A percentile compares a stretch with the other conserved stretches of the same genome.
phyloP scores from a whole-genome alignment of 441 rosid species.

The Corymbia calophylla region DNA sequence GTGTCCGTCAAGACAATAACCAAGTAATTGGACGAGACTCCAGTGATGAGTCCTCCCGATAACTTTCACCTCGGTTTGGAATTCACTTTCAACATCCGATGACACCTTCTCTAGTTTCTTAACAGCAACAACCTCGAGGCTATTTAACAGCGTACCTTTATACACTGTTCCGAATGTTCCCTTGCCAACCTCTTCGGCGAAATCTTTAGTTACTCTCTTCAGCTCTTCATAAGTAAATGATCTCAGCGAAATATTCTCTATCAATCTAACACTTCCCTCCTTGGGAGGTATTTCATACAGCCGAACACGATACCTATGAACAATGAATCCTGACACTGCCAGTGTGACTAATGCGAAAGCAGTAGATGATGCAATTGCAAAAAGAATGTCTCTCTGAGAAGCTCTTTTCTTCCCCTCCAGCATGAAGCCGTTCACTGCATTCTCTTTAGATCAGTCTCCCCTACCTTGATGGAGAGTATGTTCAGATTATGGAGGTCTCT shows the following conservation, averaged over 20 bases:
- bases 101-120: neutral
- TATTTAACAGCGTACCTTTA: constrained; percentile 12
- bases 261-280: neutral
- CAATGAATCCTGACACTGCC: too few relatives aligned
- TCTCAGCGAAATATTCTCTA: neutral
- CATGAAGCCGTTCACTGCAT: too few relatives aligned
- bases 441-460: neutral
- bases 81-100: neutral
- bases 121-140: neutral
- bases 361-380: too few relatives aligned
- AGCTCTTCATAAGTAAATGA: constrained; percentile 26
- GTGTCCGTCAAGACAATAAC: too few relatives aligned
- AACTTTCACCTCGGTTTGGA: too few relatives aligned
- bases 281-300: neutral
- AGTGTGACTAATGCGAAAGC: too few relatives aligned
- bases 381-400: too few relatives aligned
- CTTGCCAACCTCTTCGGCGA: constrained; percentile 32
- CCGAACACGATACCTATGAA: neutral
- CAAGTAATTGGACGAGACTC: too few relatives aligned
- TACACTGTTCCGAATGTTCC: constrained; percentile 28
- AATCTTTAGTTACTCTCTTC: constrained; percentile 13
- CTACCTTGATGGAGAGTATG: constrained; percentile 19
- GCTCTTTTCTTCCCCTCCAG: too few relatives aligned
- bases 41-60: too few relatives aligned
- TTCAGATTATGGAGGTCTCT: neutral